These are phyloP conservation scores for Spathaspora hagerdaliae DNA, from an alignment of 805 yeast genomes.

Conservation along the genomic window DNA sequence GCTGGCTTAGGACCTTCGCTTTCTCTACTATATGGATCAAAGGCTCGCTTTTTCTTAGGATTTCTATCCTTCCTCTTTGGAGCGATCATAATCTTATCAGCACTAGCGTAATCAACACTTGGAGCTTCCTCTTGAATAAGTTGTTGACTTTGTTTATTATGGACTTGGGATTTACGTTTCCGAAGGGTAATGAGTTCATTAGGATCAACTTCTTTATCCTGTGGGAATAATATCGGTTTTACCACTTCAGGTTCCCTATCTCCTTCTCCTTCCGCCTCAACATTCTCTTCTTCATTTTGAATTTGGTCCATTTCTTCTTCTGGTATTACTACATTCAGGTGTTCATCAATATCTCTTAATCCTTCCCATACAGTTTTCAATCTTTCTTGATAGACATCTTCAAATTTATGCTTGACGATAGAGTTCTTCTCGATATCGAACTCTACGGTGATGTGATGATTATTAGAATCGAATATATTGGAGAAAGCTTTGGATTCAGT, in stretches of 20 bases:
- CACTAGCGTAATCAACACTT: slow-evolving; percentile 43
- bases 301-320: slow-evolving; percentile 8
- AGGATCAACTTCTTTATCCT: slow-evolving; percentile 15
- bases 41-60: slow-evolving; percentile 35
- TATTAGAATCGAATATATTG: slow-evolving; percentile 3
- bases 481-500: slow-evolving; percentile 13
- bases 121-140: slow-evolving; percentile 8
- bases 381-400: slow-evolving; percentile 13
- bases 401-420: slow-evolving; percentile 14
- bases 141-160: slow-evolving; percentile 9
- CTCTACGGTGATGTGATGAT: slow-evolving; percentile 9
- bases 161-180: slow-evolving; percentile 10
- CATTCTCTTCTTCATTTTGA: slow-evolving; percentile 7
- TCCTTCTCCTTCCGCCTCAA: slow-evolving; percentile 1
- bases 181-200: slow-evolving; percentile 42
- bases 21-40: slow-evolving; percentile 55
- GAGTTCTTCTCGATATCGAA: slow-evolving; percentile 10
- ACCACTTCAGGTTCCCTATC: slow-evolving; percentile 4
- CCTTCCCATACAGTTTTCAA: slow-evolving; percentile 9
- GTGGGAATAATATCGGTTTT: slow-evolving; percentile 5
- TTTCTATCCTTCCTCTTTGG: slow-evolving; percentile 10
- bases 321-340: slow-evolving; percentile 4
- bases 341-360: slow-evolving; percentile 10
- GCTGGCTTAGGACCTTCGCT: slow-evolving; percentile 53
- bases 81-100: slow-evolving; percentile 36